Evolutionary conservation across 208 protist species (phyloP), one percentile per base, ranked within the genome.

Genomic region (Acanthamoeba lugdunensis): DNA sequence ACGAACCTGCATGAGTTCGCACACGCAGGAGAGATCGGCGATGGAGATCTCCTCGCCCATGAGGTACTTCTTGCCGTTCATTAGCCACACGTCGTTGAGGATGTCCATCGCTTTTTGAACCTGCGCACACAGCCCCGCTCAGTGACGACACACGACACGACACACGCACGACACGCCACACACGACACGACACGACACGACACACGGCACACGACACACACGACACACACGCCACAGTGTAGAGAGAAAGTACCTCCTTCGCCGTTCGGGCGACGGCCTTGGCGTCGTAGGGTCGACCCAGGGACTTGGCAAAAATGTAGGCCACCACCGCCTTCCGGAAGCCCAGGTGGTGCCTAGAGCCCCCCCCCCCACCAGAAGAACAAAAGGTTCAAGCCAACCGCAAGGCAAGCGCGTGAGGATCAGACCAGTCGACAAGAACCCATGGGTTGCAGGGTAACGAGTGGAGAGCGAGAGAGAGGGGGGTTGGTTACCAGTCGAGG

Each of bases 261-360:
- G n/a, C 41, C 0, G 79, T 52, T 61, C 79, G 13, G 41, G 79
- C 79, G 23, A 87, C 79, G 30, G 79, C 79, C 52, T 87, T 87
- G 52, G 79, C 25, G 79, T 87, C 79, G 18, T 87, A 33, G 41
- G 79, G 48, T 23, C n/a, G 28, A 61, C 79, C 79, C 79, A 87
- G 21, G 25, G 79, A 52, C 14, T 87, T 54, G n/a, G 79, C 79
- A 87, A 87, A 87, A 63, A 87, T 87, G 52, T 87, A 61, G 41
- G 79, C 79, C 41, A 87, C 79, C 79, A 87, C 79, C 52, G 79
- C 79, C n/a, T 87, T 87, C 11, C 79, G 79, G 48, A 87, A 87
- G 52, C 79, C 79, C 45, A 87, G 52, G 30, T 87, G 79, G n/a
- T 87, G 79, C 79, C n/a, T n/a, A n/a, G n/a, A n/a, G n/a, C n/a